These are phyloP conservation scores for Ceratocystis colombiana DNA, from an alignment of 2,329 filamentous ascomycete genomes.

Conservation along the genomic window DNA sequence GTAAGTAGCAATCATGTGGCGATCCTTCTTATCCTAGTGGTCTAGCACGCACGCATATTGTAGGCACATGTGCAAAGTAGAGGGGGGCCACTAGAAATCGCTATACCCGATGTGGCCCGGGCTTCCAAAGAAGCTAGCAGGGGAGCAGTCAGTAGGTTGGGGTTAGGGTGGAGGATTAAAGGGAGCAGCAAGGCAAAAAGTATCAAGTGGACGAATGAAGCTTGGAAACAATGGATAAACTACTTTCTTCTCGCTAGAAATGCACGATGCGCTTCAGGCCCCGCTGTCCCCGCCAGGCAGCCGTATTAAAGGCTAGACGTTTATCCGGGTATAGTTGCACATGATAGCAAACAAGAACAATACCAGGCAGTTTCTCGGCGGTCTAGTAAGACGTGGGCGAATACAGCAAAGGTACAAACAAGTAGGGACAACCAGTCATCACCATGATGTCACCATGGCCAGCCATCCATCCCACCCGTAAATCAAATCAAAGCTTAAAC, in stretches of 20 bases:
- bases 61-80: neutral
- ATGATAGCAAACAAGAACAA: too few relatives aligned
- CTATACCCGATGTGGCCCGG: constrained; percentile 6
- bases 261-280: neutral
- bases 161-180: neutral
- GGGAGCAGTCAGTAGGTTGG: neutral
- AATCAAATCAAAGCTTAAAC: too few relatives aligned
- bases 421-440: too few relatives aligned
- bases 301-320: neutral
- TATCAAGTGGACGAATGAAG: neutral
- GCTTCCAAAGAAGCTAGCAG: neutral
- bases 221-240: neutral
- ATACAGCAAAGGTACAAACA: too few relatives aligned
- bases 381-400: too few relatives aligned
- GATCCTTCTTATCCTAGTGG: neutral
- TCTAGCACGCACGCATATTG: neutral
- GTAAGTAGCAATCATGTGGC: constrained; percentile 5
- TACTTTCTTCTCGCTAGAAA: neutral
- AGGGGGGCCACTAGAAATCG: neutral
- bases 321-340: neutral
- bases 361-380: too few relatives aligned
- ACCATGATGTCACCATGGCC: too few relatives aligned
- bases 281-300: neutral
- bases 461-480: too few relatives aligned
- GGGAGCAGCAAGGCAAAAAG: neutral